phyloP scores from a whole-genome alignment of 345 rosid genomes.

The Gossypium arboreum region DNA sequence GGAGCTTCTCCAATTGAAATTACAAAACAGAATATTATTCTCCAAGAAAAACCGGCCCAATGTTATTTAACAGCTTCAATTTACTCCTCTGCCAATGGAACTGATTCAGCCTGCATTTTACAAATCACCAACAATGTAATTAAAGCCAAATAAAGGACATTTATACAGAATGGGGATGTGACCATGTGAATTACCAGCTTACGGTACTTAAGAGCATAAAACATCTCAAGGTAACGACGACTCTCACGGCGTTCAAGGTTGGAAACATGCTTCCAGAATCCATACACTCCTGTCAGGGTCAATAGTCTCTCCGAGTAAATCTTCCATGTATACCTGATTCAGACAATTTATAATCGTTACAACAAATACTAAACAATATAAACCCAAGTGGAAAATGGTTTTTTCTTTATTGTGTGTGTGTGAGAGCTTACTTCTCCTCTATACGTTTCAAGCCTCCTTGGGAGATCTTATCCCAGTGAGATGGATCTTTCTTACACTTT shows the following conservation, averaged over 20 bases:
- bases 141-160: neutral
- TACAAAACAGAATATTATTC: conserved; percentile 22
- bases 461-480: conserved; percentile 75
- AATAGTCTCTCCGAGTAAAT: conserved; percentile 81
- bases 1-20: conserved; percentile 12
- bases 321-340: conserved; percentile 75
- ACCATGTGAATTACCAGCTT: conserved; percentile 50
- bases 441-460: conserved; percentile 74
- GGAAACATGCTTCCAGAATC: conserved; percentile 94
- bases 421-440: conserved; percentile 59
- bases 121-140: neutral
- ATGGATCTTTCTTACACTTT: conserved; percentile 59
- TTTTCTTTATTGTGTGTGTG: neutral
- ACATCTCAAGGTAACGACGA: conserved; percentile 91
- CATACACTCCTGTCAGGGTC: conserved; percentile 84
- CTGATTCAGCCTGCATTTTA: conserved; percentile 63
- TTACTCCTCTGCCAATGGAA: conserved; percentile 56
- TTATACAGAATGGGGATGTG: neutral
- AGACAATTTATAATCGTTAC: neutral
- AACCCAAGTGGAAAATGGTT: too few species aligned
- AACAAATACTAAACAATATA: neutral
- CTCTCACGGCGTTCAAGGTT: conserved; percentile 89
- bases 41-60: neutral
- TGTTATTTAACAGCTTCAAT: neutral
- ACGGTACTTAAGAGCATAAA: conserved; percentile 74